Evolutionary conservation across 2,329 filamentous ascomycete genomes (phyloP).

Genomic region (Clathrospora elynae): DNA sequence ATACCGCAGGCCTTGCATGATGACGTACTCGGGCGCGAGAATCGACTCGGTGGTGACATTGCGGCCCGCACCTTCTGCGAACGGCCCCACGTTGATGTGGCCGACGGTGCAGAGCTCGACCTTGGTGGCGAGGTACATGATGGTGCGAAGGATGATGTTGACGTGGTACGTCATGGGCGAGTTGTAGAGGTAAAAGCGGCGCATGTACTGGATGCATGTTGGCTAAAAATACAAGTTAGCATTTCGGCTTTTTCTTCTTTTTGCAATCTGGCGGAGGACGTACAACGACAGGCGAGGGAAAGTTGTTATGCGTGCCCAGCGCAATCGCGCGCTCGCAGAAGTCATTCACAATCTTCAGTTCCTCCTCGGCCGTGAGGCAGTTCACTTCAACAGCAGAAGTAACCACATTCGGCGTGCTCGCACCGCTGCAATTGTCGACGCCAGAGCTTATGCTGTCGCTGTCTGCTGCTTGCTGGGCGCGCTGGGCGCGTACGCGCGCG

Average conservation of each 20-base stretch:
- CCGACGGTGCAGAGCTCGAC: conserved; percentile 88
- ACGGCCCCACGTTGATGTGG: conserved; percentile 66
- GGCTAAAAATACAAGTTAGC: conserved; percentile 54
- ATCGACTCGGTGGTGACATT: conserved; percentile 78
- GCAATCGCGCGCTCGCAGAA: conserved; percentile 69
- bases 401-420: conserved; percentile 32
- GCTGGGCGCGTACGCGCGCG: conserved; percentile 53
- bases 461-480: conserved; percentile 40
- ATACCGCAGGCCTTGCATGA: conserved; percentile 91
- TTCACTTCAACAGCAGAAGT: conserved; percentile 61
- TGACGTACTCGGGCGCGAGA: conserved; percentile 86
- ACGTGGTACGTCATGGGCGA: conserved; percentile 96
- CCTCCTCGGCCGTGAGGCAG: conserved; percentile 82
- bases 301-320: conserved; percentile 62
- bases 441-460: conserved; percentile 27
- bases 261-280: background rate
- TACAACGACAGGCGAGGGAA: conserved; percentile 66
- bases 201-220: conserved; percentile 86
- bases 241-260: background rate
- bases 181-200: conserved; percentile 94
- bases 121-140: conserved; percentile 91
- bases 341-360: conserved; percentile 78
- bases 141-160: conserved; percentile 84
- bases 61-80: conserved; percentile 52
- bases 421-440: conserved; percentile 44